Conservation (phyloP, 1,284 basidiomycete genomes). For the Trichosporon sp. region DNA sequence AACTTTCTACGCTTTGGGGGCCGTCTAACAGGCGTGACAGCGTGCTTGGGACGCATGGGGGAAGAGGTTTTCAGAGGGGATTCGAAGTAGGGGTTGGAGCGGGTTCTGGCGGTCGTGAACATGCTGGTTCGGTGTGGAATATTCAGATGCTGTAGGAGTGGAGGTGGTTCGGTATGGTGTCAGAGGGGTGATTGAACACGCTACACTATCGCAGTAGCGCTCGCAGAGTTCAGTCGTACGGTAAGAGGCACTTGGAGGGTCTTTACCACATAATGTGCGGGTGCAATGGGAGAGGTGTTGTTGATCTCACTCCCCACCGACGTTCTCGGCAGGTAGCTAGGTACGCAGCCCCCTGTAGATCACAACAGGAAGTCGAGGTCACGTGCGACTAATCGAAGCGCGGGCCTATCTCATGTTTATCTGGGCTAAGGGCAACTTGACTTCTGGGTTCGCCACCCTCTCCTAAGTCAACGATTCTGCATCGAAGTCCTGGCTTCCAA, state of each 20-base stretch:
- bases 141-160: background rate
- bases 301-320: background rate
- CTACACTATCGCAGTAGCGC: background rate
- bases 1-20: conserved; percentile 44
- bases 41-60: conserved; percentile 41
- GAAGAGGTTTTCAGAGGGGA: conserved; percentile 41
- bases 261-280: background rate
- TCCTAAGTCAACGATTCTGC: no score
- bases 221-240: background rate
- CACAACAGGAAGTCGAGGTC: background rate
- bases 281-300: background rate
- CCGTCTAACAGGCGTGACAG: conserved; percentile 32
- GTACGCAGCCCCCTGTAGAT: background rate
- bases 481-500: background rate
- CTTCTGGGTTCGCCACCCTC: no score
- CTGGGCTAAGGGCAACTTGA: background rate
- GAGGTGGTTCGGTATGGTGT: background rate
- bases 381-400: background rate
- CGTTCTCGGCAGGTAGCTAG: background rate
- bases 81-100: conserved; percentile 17
- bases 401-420: background rate
- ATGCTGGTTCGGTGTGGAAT: conserved; percentile 5
- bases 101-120: conserved; percentile 20
- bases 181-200: background rate
- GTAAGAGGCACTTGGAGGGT: background rate